These are phyloP conservation scores for Coemansia sp. DNA, from an alignment of 192 early-diverging fungal genomes.

Conservation along the genomic window DNA sequence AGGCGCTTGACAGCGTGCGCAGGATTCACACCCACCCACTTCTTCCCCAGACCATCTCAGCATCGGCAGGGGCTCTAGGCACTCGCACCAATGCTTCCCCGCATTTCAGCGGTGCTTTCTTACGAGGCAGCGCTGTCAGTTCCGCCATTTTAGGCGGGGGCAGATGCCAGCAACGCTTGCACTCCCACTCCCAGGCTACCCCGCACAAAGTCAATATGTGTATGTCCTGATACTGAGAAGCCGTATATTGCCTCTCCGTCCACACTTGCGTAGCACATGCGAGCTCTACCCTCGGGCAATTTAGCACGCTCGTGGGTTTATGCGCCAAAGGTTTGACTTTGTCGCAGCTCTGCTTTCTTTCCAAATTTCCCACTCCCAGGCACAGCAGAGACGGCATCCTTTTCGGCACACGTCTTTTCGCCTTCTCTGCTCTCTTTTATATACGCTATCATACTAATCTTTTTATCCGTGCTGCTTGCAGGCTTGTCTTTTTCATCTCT, in stretches of 20 bases:
- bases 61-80: constrained; percentile 6
- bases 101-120: neutral
- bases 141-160: neutral
- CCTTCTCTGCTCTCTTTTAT: neutral
- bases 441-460: neutral
- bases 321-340: neutral
- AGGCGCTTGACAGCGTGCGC: neutral
- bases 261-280: neutral
- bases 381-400: neutral
- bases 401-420: neutral
- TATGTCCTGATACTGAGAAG: constrained; percentile 2
- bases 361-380: neutral
- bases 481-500: neutral
- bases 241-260: neutral
- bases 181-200: constrained; percentile 13
- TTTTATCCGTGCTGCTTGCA: neutral
- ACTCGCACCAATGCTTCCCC: constrained; percentile 1
- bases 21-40: constrained; percentile 11
- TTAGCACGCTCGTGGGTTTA: constrained; percentile 1
- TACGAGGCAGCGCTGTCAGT: neutral
- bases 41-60: constrained; percentile 8
- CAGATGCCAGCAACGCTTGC: neutral
- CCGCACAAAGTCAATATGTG: constrained; percentile 2
- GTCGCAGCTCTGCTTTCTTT: neutral
- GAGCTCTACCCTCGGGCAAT: neutral